Evolutionary conservation across 202 grass and related monocot genomes (phyloP).

Genomic region (Eragrostis tef): DNA sequence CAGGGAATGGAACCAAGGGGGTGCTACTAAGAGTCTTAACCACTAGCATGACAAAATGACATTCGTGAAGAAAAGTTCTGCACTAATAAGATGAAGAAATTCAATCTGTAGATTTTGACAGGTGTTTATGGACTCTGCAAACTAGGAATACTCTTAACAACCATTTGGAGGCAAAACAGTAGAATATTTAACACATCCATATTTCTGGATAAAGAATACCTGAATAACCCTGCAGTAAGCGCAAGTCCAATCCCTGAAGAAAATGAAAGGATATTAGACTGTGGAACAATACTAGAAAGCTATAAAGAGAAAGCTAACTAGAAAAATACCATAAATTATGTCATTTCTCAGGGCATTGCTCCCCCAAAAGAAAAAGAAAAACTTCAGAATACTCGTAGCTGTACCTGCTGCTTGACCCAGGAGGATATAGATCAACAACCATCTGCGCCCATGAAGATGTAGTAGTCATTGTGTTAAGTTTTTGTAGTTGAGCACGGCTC

Average conservation of each 20-base stretch:
- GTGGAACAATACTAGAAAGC: constrained; percentile 39
- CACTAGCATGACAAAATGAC: not conserved
- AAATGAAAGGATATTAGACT: constrained; percentile 43
- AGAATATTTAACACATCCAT: constrained; percentile 29
- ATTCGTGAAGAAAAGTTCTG: constrained; percentile 30
- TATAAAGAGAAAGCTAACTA: constrained; percentile 6
- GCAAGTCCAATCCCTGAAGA: constrained; percentile 88
- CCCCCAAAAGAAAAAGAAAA: constrained; percentile 3
- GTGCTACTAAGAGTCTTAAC: no score
- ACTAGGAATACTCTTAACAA: not conserved
- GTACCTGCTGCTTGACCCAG: constrained; percentile 79
- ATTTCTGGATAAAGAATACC: constrained; percentile 52
- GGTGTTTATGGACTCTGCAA: constrained; percentile 14
- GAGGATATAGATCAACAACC: constrained; percentile 80
- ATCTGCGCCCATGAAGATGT: constrained; percentile 66
- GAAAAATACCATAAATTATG: constrained; percentile 4
- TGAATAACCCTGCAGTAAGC: constrained; percentile 77
- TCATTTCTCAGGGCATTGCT: not conserved
- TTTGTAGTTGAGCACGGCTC: constrained; percentile 53
- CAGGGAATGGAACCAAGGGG: no score
- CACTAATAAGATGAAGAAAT: constrained; percentile 22
- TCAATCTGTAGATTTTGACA: constrained; percentile 17
- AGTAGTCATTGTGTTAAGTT: constrained; percentile 46
- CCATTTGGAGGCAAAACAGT: constrained; percentile 17
- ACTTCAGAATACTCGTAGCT: constrained; percentile 12